A percentile compares a stretch with the other conserved stretches of the same genome.
Conservation (phyloP, 2,329 filamentous ascomycete species). For the Keithomyces neogunnii region DNA sequence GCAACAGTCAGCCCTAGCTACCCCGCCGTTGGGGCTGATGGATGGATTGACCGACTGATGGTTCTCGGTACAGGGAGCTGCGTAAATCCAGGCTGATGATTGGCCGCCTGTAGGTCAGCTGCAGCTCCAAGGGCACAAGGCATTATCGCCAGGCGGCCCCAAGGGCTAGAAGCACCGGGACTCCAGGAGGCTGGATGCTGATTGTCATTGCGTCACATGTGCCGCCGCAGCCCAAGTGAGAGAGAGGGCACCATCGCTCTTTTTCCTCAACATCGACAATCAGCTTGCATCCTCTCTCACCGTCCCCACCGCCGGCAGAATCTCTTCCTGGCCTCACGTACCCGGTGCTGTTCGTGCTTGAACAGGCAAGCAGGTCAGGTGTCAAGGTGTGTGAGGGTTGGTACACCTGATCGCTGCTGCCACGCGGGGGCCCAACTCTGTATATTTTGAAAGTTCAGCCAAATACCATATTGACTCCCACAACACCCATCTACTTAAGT, state of each 20-base stretch:
- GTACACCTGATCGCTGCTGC: background rate
- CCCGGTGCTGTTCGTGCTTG: background rate
- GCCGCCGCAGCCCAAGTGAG: background rate
- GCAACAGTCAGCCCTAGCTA: no score
- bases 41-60: background rate
- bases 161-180: background rate
- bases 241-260: background rate
- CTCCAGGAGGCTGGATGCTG: background rate
- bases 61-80: background rate
- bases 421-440: background rate
- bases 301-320: background rate
- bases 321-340: background rate
- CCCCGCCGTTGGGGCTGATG: no score
- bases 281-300: background rate
- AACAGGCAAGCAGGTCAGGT: background rate
- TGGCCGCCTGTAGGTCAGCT: constrained; percentile 1
- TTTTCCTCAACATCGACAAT: background rate
- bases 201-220: constrained; percentile 1
- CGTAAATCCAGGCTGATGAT: background rate
- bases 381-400: background rate
- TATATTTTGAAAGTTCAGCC: no score
- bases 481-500: no score
- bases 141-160: background rate
- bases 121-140: background rate
- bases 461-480: no score